Evolutionary conservation across 371 early-diverging fungal genomes (phyloP).

Genomic region (Mucor saturninus): DNA sequence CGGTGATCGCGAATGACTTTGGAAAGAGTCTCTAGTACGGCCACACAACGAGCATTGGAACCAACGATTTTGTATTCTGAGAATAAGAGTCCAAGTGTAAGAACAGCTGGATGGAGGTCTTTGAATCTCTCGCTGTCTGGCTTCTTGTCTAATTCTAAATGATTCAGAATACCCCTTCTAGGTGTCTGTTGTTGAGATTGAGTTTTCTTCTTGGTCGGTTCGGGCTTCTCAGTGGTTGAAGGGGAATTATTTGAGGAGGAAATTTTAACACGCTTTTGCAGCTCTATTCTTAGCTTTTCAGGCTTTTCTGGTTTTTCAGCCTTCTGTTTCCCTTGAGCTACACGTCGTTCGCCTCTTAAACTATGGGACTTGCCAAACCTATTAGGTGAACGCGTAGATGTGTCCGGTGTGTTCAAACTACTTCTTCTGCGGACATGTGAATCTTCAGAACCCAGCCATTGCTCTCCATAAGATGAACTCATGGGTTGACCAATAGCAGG

Average conservation of each 20-base stretch:
- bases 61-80: constrained; percentile 82
- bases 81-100: constrained; percentile 82
- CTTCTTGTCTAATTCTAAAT: constrained; percentile 60
- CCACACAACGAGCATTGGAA: constrained; percentile 84
- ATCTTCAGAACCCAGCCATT: constrained; percentile 10
- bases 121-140: constrained; percentile 49
- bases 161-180: constrained; percentile 56
- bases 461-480: constrained; percentile 6
- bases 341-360: constrained; percentile 87
- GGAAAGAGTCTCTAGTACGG: constrained; percentile 78
- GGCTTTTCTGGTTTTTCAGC: constrained; percentile 32
- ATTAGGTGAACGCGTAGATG: not conserved
- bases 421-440: not conserved
- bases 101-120: constrained; percentile 86
- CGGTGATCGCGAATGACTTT: constrained; percentile 88
- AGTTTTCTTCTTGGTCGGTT: constrained; percentile 29
- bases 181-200: constrained; percentile 15
- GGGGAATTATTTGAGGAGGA: constrained; percentile 5
- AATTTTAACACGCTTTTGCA: constrained; percentile 58
- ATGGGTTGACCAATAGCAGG: constrained; percentile 10
- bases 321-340: constrained; percentile 8
- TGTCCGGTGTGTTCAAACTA: not conserved
- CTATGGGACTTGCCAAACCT: not conserved
- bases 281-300: constrained; percentile 74
- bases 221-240: constrained; percentile 15